Percentiles rank a stretch among this genome's conserved stretches.
These are phyloP conservation scores for Juglanconis oblonga DNA, from an alignment of 2,329 filamentous ascomycete species.

Conservation along the genomic window DNA sequence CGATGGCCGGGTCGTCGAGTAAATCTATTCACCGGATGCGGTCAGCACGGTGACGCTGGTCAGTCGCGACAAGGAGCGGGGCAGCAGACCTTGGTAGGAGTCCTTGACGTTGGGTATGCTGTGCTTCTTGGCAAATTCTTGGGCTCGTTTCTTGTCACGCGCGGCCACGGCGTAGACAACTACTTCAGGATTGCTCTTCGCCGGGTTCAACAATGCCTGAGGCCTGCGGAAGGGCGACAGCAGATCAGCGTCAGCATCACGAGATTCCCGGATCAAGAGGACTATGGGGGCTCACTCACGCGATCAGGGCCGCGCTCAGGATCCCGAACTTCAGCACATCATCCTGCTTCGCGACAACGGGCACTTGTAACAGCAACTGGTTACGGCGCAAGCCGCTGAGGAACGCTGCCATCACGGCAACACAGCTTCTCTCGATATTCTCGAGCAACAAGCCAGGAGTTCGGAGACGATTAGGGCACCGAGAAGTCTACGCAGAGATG, in stretches of 20 bases:
- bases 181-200: conserved; percentile 51
- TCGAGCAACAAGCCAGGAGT: no score
- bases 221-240: conserved; percentile 26
- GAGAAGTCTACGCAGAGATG: no score
- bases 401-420: conserved; percentile 5
- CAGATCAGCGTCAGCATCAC: not conserved
- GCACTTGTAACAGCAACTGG: conserved; percentile 15
- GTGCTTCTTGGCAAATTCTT: conserved; percentile 48
- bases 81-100: conserved; percentile 38
- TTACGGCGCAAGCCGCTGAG: conserved; percentile 19
- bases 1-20: conserved; percentile 39
- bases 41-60: not conserved
- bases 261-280: not conserved
- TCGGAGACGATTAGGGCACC: no score
- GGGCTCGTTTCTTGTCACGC: conserved; percentile 43
- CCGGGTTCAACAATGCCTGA: conserved; percentile 43
- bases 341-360: conserved; percentile 10
- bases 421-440: no score
- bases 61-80: not conserved
- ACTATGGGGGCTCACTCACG: conserved; percentile 25
- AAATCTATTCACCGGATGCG: conserved; percentile 24
- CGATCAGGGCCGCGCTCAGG: conserved; percentile 39
- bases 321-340: conserved; percentile 37
- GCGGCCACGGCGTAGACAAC: conserved; percentile 51
- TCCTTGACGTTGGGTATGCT: conserved; percentile 47